Evolutionary conservation across 2,329 filamentous ascomycete species (phyloP), one percentile per base, ranked within the genome.

Genomic region (Talaromyces piceae): DNA sequence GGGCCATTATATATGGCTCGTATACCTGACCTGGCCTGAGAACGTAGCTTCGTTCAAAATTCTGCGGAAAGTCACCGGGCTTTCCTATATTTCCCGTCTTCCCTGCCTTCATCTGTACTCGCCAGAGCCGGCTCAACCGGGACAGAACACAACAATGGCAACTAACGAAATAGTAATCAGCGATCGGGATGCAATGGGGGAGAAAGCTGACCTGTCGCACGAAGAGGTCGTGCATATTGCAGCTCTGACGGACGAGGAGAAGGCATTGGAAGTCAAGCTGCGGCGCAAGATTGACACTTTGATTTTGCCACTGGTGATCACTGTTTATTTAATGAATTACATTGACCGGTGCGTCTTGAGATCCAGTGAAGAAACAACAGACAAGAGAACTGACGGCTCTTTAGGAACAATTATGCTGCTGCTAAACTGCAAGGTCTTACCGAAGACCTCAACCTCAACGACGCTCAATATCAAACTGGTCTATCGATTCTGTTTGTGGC

Each of bases 321-420:
- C 67, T 9, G 65, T 72, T 8, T 73, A 73, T 52, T 58, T 72
- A 27, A 71, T 73, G 68, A 73, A 72, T 58, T 73, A 72, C 45
- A 71, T 73, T 45, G 70, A 73, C 54, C 64, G 70, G 68, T 71
- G 58, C 18, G 61, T 54, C 18, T 23, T n/a, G 4, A n/a, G 20
- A 37, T 22, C 46, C 44, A 37, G 16, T 33, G 8, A 20, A 13
- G 5, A 22, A 41, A 3, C 4, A n/a, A 23, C 16, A 20, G 23
- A 30, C 44, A 47, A n/a, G 11, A 18, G 27, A 47, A 45, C 37
- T 37, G 31, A 33, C 22, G 37, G 44, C 12, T 41, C 41, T 46
- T 64, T 69, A 56, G 54, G 30, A 78, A 77, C 63, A 78, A 74
- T 47, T 73, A 73, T 53, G 70, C 71, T 1, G 69, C 71, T 1